Percentiles rank a stretch among this genome's conserved stretches.
These are phyloP conservation scores for Didymella sp. DNA, from an alignment of 2,329 filamentous ascomycete genomes.

Conservation along the genomic window DNA sequence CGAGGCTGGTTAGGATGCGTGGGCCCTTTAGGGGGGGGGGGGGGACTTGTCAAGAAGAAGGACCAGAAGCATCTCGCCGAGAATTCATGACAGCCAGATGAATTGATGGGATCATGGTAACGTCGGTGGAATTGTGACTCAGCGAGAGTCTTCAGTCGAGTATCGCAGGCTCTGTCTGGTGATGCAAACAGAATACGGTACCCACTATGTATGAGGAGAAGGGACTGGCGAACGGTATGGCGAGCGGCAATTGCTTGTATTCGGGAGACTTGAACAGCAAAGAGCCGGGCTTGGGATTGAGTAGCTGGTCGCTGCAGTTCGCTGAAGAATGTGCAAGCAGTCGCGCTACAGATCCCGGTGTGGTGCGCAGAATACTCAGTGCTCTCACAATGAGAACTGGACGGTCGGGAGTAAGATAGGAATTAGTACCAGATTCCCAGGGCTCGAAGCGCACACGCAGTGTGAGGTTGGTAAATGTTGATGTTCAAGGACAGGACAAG, in stretches of 20 bases:
- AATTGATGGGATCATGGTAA: constrained; percentile 3
- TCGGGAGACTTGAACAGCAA: background rate
- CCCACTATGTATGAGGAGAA: background rate
- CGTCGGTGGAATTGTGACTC: constrained; percentile 8
- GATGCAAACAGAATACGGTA: background rate
- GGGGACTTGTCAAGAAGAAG: background rate
- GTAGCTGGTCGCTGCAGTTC: background rate
- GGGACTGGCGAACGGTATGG: too few relatives aligned
- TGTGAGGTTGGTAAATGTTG: background rate
- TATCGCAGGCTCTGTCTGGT: constrained; percentile 10
- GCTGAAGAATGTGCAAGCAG: background rate
- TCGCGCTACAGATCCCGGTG: background rate
- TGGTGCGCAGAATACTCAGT: background rate
- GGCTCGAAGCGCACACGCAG: background rate
- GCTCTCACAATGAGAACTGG: too few relatives aligned
- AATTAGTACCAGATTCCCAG: too few relatives aligned
- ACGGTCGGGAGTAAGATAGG: too few relatives aligned
- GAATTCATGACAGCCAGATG: background rate
- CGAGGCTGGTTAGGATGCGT: background rate
- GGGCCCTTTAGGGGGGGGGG: background rate
- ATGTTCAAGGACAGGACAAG: background rate
- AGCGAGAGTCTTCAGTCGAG: background rate
- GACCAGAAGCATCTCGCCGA: background rate
- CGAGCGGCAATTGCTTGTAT: background rate
- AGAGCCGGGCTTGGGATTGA: background rate